Evolutionary conservation across 306 rosid species (phyloP), one percentile per base, ranked within the genome.

Genomic region (Psophocarpus tetragonolobus): DNA sequence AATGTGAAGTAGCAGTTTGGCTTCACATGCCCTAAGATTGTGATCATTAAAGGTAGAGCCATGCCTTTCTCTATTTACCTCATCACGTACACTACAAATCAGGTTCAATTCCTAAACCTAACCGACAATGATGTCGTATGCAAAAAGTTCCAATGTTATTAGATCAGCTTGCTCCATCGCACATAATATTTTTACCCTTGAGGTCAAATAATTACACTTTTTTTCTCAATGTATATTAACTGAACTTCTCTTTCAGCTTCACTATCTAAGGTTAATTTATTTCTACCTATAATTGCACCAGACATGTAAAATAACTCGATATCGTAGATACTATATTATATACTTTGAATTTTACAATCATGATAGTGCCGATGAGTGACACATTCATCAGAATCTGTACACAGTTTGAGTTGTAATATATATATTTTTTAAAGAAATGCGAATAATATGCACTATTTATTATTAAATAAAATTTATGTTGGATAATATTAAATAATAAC

Each of bases 11-110:
- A 35, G 4, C 13, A 51, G 47, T 63, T 71, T 62, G 57, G 36
- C 83, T 35, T 23, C 72, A 79, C 77, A 58, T 60, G 45, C 45
- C 14, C 50, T 13, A 42, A 68, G 9, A 60, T 79, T 79, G 48
- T 48, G 39, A 26, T n/a, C 47, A 72, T 47, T 23, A 39, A 63
- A 53, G 50, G 0, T 15, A 64, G 18, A 42, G 32, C 35, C 54
- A 66, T 8, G 20, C 6, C 73, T 21, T 38, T 38, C 67, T 76
- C 23, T 36, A 24, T 51, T 76, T 32, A 64, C 53, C 48, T 48
- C 35, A 4, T 78, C 30, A 14, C 27, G 32, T 35, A 54, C 44
- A 65, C 23, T 60, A 63, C 30, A 76, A 5, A 47, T 33, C 14
- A 26, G 38, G 54, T 27, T 48, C 8, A 70, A 61, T 61, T 71